Evolutionary conservation across 2,329 filamentous ascomycete species (phyloP).

Genomic region (Dendryphion nanum): DNA sequence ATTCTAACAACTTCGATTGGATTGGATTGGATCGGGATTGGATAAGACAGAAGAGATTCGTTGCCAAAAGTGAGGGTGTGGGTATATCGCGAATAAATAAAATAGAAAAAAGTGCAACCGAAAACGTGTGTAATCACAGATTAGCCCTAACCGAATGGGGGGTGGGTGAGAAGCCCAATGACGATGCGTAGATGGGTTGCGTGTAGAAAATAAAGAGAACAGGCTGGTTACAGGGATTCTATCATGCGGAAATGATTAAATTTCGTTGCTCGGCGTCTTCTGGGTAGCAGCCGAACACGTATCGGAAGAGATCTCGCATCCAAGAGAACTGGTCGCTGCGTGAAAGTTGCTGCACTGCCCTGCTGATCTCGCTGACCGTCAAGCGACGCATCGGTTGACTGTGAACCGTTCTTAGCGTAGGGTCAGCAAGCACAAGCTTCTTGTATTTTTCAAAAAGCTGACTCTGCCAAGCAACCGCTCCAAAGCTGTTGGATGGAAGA

Average conservation of each 20-base stretch:
- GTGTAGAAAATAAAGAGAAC: not conserved
- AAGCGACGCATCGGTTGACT: conserved; percentile 60
- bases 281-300: conserved; percentile 80
- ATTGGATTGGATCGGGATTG: too few species aligned
- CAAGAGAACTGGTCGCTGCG: conserved; percentile 72
- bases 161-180: conserved; percentile 4
- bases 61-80: conserved; percentile 26
- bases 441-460: conserved; percentile 76
- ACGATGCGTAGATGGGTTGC: not conserved
- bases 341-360: conserved; percentile 74
- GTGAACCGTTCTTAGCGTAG: conserved; percentile 54
- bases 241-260: conserved; percentile 54
- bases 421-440: conserved; percentile 72
- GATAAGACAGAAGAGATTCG: too few species aligned
- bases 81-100: conserved; percentile 29
- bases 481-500: conserved; percentile 76
- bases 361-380: conserved; percentile 72
- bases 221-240: not conserved
- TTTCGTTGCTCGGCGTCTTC: conserved; percentile 73
- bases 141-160: conserved; percentile 9
- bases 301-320: conserved; percentile 75
- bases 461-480: conserved; percentile 66
- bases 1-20: too few species aligned
- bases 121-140: too few species aligned
- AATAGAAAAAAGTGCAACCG: not conserved